These are phyloP conservation scores for Laetiporus sulphureus DNA, from an alignment of 1,284 basidiomycete species.

Conservation along the genomic window DNA sequence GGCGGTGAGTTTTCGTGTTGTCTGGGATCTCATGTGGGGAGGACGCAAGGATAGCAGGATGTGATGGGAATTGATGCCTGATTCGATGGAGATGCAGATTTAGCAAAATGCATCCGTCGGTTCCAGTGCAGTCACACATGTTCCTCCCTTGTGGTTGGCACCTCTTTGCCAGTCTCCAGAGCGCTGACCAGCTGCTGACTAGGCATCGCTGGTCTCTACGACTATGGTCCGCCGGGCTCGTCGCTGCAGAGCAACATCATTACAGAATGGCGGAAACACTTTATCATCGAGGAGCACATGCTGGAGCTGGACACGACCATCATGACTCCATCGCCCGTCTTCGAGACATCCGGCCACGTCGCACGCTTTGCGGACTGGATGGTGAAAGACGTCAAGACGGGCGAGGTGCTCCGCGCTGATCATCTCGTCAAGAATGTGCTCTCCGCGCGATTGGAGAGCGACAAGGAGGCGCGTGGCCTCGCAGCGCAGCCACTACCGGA, in stretches of 20 bases:
- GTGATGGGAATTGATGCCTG: no score
- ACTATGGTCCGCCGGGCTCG: conserved; percentile 94
- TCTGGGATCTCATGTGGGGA: no score
- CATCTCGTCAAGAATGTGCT: conserved; percentile 94
- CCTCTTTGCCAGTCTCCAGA: no score
- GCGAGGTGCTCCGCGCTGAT: conserved; percentile 96
- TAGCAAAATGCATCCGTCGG: no score
- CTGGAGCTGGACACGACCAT: conserved; percentile 97
- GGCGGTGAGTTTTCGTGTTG: conserved; percentile 85
- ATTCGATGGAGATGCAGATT: no score
- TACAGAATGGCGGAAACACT: conserved; percentile 95
- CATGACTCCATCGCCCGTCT: conserved; percentile 93
- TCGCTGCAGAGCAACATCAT: conserved; percentile 97
- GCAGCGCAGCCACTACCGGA: conserved; percentile 43
- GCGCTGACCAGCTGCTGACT: conserved; percentile 3
- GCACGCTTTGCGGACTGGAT: conserved; percentile 99
- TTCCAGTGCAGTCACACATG: no score
- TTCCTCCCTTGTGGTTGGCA: no score
- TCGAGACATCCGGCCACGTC: conserved; percentile 97
- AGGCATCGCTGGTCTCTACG: conserved; percentile 95
- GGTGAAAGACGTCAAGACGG: conserved; percentile 93
- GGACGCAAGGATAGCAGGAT: no score
- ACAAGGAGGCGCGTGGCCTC: conserved; percentile 86
- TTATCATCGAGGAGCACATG: conserved; percentile 99
- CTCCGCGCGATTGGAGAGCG: conserved; percentile 84